Base-by-base conservation (phyloP, 2,329 filamentous ascomycete genomes). In the Epichloe gansuensis region DNA sequence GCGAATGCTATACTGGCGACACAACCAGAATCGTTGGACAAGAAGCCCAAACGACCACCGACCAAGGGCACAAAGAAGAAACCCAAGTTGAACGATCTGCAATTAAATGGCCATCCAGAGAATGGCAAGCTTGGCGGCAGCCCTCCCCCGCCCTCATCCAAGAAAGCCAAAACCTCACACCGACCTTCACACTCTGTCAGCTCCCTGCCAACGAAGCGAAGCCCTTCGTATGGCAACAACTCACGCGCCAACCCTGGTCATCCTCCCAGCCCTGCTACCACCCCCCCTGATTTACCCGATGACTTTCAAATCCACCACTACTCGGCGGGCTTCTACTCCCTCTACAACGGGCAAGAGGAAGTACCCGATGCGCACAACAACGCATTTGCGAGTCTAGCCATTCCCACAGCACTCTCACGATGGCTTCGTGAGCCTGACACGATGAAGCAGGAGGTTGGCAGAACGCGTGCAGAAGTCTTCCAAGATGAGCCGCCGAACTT, bases 51-150 rank as follows among this genome's bases (percentile, higher is more conserved):
- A 68, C 80, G 89, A 55, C 80, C 84, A 8, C 77, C 84, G 6
- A 74, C 86, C 12, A 95, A 95, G 66, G 85, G 78, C 64, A 85
- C 89, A 64, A 95, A 90, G 74, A 96, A 94, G 74, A 95, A 90
- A 68, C 68, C 78, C 39, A 94, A 89, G 64, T 87, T 89, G 9
- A 70, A 68, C 31, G 81, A 82, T 43, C 66, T 83, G 35, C 78
- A 81, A 60, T 70, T 81, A 49, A 71, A 74, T 42, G 73, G 77
- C 52, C 76, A 79, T 55, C 72, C 75, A 53, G 83, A 86, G 50
- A 76, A 61, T 46, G 60, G 68, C 46, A 80, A 76, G 61, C 69
- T 74, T 51, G 56, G 61, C 50, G 57, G 62, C 17, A 71, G 68
- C 54, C 74, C 74, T 11, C 66, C 71, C 65, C 65, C 66, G 6